phyloP scores from a whole-genome alignment of 2,329 filamentous ascomycete species.

The Microcyclospora tardicrescens region DNA sequence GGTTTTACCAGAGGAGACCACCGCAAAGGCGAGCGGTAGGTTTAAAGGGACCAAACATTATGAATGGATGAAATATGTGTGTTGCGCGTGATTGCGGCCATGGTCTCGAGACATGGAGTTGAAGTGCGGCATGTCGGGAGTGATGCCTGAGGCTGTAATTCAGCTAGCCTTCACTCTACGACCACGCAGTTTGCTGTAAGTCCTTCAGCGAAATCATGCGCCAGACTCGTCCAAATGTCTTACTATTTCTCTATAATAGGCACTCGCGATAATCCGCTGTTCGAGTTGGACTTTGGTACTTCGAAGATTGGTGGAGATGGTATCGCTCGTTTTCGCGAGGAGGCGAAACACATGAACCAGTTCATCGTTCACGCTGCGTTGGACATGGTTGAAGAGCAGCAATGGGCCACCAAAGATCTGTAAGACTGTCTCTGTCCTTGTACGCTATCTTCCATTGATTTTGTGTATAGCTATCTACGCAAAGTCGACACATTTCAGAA shows the following conservation, averaged over 20 bases:
- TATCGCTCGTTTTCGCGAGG: slow-evolving; percentile 72
- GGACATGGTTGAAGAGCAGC: slow-evolving; percentile 90
- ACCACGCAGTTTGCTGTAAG: no score
- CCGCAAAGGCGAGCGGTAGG: slow-evolving; percentile 62
- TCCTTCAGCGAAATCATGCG: no score
- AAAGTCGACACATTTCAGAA: slow-evolving; percentile 95
- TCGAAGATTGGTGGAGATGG: slow-evolving; percentile 94
- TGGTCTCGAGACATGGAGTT: not conserved
- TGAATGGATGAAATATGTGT: not conserved
- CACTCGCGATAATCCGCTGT: slow-evolving; percentile 88
- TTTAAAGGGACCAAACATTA: slow-evolving; percentile 76
- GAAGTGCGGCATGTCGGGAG: not conserved
- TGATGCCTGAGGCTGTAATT: not conserved
- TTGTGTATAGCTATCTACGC: slow-evolving; percentile 68
- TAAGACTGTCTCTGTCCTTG: slow-evolving; percentile 29
- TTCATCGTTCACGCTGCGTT: slow-evolving; percentile 91
- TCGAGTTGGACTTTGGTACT: slow-evolving; percentile 93
- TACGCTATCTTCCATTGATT: not conserved
- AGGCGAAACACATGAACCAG: slow-evolving; percentile 88
- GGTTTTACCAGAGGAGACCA: slow-evolving; percentile 67
- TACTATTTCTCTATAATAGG: slow-evolving; percentile 98
- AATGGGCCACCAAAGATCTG: slow-evolving; percentile 82
- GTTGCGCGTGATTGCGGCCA: not conserved
- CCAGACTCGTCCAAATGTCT: slow-evolving; percentile 51
- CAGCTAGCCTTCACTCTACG: no score